Evolutionary conservation across 73 alveolate genomes (phyloP).

Genomic region (Halteria grandinella): DNA sequence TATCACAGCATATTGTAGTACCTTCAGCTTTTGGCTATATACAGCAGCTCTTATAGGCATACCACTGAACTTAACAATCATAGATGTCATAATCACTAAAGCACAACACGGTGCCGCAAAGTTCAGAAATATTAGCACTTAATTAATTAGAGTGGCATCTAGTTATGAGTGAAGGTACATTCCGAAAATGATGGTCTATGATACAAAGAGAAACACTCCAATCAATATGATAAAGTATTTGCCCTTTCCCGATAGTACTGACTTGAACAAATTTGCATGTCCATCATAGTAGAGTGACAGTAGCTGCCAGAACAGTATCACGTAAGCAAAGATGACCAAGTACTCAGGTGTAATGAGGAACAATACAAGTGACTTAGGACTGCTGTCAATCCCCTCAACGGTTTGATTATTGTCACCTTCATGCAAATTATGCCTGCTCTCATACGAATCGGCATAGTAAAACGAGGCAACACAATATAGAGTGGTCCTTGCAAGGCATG

Average conservation of each 20-base stretch:
- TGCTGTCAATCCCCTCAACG: neutral
- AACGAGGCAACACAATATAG: slow-evolving; percentile 22
- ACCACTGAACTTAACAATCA: slow-evolving; percentile 42
- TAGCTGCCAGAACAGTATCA: slow-evolving; percentile 39
- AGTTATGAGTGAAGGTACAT: neutral
- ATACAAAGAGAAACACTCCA: neutral
- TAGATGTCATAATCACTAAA: neutral
- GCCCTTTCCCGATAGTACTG: slow-evolving; percentile 28
- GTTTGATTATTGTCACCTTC: neutral
- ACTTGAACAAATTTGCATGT: slow-evolving; percentile 28
- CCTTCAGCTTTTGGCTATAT: slow-evolving; percentile 3
- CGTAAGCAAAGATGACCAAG: slow-evolving; percentile 29
- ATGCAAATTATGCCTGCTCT: neutral
- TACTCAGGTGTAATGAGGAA: slow-evolving; percentile 24
- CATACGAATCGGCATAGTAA: slow-evolving; percentile 8
- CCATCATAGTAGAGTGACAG: slow-evolving; percentile 52
- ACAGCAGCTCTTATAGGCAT: slow-evolving; percentile 36
- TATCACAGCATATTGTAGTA: slow-evolving; percentile 13
- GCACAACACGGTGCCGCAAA: neutral
- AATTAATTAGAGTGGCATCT: neutral
- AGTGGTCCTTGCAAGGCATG: slow-evolving; percentile 16
- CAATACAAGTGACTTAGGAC: slow-evolving; percentile 17
- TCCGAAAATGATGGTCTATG: neutral
- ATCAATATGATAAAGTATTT: neutral
- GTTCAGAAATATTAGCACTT: slow-evolving; percentile 8